Percentiles rank a stretch among this genome's conserved stretches.
Conservation (phyloP, 148 eudicot species). For the Beta vulgaris region DNA sequence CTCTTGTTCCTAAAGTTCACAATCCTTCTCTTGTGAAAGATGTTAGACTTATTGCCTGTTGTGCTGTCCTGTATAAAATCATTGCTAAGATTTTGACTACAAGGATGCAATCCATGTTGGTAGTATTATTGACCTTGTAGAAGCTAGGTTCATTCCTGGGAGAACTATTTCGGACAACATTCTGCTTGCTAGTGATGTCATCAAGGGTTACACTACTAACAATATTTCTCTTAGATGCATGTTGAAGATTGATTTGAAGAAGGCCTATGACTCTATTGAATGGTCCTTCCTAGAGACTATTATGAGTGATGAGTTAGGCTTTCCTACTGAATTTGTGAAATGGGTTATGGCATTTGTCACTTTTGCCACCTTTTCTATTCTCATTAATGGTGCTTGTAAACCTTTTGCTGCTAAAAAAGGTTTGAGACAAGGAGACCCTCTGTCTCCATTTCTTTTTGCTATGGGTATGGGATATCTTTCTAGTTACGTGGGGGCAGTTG, state of each 20-base stretch:
- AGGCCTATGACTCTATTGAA: not conserved
- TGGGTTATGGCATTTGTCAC: not conserved
- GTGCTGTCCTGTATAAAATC: too few relatives aligned
- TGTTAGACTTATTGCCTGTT: too few relatives aligned
- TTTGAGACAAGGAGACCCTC: not conserved
- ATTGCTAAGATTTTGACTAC: too few relatives aligned
- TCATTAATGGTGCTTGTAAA: not conserved
- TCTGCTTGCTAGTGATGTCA: not conserved
- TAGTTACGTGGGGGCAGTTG: too few relatives aligned
- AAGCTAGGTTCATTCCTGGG: not conserved
- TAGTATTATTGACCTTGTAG: not conserved
- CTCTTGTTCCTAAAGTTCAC: too few relatives aligned
- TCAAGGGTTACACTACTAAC: not conserved
- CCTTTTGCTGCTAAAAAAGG: not conserved
- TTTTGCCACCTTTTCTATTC: not conserved
- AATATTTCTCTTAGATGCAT: not conserved
- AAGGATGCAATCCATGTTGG: too few relatives aligned
- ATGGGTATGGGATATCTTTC: not conserved
- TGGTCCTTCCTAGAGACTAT: too few relatives aligned
- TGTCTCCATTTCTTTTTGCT: not conserved
- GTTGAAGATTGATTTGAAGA: not conserved
- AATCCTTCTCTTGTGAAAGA: too few relatives aligned
- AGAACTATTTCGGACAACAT: not conserved
- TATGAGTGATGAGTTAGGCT: not conserved
- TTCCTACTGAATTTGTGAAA: not conserved